Percentiles rank a stretch among this genome's conserved stretches.
Conservation (phyloP, 768 basidiomycete genomes). For the Daedaleopsis sinensis region DNA sequence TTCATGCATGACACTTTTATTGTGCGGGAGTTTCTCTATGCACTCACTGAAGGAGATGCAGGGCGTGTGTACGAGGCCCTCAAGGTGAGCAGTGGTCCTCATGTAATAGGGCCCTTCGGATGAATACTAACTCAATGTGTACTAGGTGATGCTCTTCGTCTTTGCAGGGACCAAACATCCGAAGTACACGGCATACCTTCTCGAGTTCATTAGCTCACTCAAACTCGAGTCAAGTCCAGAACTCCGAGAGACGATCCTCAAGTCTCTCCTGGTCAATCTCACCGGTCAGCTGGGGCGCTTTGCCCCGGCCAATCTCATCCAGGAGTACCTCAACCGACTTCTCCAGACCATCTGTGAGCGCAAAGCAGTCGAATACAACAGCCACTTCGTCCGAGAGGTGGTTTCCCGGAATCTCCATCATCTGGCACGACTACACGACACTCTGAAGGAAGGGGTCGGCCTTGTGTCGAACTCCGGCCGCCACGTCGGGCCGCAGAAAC, state of each 20-base stretch:
- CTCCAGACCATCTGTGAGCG: conserved; percentile 24
- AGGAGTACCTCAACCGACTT: conserved; percentile 32
- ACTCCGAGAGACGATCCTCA: conserved; percentile 22
- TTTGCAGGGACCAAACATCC: conserved; percentile 38
- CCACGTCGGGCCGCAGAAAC: conserved; percentile 24
- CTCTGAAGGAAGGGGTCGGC: conserved; percentile 2
- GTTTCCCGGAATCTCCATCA: conserved; percentile 30
- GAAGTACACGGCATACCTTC: conserved; percentile 37
- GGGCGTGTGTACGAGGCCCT: conserved; percentile 36
- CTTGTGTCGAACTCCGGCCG: conserved; percentile 6
- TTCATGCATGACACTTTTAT: conserved; percentile 13
- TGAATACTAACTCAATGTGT: background rate
- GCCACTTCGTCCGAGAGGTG: conserved; percentile 23
- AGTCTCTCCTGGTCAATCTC: conserved; percentile 31
- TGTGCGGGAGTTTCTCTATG: conserved; percentile 30
- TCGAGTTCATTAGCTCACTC: conserved; percentile 34
- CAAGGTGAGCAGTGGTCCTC: conserved; percentile 27
- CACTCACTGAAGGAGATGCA: conserved; percentile 36
- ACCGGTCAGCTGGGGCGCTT: conserved; percentile 29
- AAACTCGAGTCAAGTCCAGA: conserved; percentile 34
- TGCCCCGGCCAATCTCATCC: conserved; percentile 31
- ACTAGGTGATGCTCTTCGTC: conserved; percentile 30
- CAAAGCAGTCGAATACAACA: conserved; percentile 28
- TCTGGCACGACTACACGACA: conserved; percentile 28
- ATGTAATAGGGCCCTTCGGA: background rate